Percentiles rank a stretch among this genome's conserved stretches.
Evolutionary conservation across 2,329 filamentous ascomycete species (phyloP).

Genomic region (Calonectria pseudoturangicola): DNA sequence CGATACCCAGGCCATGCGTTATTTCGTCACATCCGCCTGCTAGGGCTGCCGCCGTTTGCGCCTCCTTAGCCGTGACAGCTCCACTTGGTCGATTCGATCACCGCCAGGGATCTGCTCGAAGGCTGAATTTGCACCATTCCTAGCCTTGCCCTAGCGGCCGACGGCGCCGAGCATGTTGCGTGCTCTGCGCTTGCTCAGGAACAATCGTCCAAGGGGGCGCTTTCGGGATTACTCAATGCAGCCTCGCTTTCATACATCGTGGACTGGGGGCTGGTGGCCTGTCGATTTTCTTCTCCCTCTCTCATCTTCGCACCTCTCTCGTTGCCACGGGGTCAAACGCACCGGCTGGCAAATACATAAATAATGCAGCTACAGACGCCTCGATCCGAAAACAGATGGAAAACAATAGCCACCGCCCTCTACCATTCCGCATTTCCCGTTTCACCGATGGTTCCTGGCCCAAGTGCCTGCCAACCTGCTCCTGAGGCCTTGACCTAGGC

Average conservation of each 20-base stretch:
- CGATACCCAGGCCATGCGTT: conserved; percentile 1
- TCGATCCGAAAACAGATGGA: not conserved
- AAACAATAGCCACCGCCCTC: conserved; percentile 26
- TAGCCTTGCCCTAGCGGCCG: conserved; percentile 14
- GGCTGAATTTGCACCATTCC: conserved; percentile 33
- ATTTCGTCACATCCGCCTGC: conserved; percentile 42
- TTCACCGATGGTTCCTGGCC: conserved; percentile 51
- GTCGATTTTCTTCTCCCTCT: no score
- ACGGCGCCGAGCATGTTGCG: conserved; percentile 27
- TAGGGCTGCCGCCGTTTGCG: conserved; percentile 54
- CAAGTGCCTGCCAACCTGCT: conserved; percentile 44
- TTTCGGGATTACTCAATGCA: conserved; percentile 10
- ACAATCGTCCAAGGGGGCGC: conserved; percentile 4
- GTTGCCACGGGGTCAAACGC: no score
- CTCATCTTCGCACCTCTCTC: not conserved
- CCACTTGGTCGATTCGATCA: conserved; percentile 52
- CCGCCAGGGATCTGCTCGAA: conserved; percentile 44
- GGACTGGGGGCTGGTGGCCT: not conserved
- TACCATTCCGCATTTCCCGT: conserved; percentile 40
- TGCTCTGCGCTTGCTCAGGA: conserved; percentile 27
- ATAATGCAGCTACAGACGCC: not conserved
- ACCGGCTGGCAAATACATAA: not conserved
- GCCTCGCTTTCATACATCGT: not conserved
- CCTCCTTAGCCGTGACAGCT: conserved; percentile 51
- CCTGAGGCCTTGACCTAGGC: conserved; percentile 45